phyloP scores from a whole-genome alignment of 2,329 filamentous ascomycete species.

The Curvularia sp. region DNA sequence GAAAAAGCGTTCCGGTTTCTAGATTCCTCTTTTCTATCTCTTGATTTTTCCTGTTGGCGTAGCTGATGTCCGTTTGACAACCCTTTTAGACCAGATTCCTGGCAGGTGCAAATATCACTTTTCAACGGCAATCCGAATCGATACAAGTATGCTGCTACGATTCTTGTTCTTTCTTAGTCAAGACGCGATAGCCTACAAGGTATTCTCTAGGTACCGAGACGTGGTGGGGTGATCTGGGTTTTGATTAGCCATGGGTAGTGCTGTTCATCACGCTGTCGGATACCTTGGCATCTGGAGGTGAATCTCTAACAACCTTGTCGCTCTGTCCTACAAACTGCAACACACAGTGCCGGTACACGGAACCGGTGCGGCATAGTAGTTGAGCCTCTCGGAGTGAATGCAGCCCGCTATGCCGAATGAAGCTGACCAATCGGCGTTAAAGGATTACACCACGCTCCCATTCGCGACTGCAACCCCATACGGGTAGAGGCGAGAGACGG shows the following conservation, averaged over 20 bases:
- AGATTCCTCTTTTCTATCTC: not conserved
- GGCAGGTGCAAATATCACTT: not conserved
- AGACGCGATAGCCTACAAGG: not conserved
- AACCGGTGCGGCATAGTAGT: not conserved
- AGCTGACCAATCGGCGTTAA: conserved; percentile 1
- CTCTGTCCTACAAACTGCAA: not conserved
- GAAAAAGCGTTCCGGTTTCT: not conserved
- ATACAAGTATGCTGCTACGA: not conserved
- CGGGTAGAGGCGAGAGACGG: conserved; percentile 5
- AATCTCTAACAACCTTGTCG: not conserved
- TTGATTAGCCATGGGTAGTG: not conserved
- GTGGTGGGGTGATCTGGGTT: not conserved
- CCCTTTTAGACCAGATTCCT: not conserved
- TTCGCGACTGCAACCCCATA: conserved; percentile 1
- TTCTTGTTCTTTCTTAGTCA: not conserved
- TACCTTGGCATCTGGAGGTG: not conserved
- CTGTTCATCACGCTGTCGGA: not conserved
- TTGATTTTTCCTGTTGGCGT: not conserved
- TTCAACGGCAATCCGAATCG: not conserved
- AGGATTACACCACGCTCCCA: conserved; percentile 8
- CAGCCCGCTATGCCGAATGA: conserved; percentile 1
- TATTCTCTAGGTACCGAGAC: not conserved
- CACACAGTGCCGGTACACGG: not conserved
- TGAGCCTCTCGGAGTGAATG: not conserved
- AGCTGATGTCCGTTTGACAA: not conserved